A percentile compares a stretch with the other conserved stretches of the same genome.
Conservation (phyloP, 352 stramenopile genomes). For the Phytophthora sp. region DNA sequence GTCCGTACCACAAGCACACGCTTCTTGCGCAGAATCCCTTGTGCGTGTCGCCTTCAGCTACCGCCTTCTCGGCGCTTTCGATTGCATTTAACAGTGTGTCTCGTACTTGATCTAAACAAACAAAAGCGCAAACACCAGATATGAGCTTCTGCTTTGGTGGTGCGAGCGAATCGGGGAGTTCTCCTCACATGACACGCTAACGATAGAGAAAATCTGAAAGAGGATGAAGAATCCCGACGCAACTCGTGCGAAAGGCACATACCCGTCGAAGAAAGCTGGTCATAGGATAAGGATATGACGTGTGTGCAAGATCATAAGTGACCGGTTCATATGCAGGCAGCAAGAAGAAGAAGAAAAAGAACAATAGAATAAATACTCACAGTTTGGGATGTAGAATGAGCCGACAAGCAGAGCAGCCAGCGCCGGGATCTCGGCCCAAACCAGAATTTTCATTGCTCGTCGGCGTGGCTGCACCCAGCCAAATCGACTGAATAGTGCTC, state of each 20-base stretch:
- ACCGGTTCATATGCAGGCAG: too few species aligned
- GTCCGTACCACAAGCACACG: slow-evolving; percentile 29
- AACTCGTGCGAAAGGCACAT: slow-evolving; percentile 59
- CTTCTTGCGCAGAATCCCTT: slow-evolving; percentile 9
- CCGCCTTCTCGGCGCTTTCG: slow-evolving; percentile 41
- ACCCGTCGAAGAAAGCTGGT: slow-evolving; percentile 71
- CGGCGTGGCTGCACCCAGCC: slow-evolving; percentile 30
- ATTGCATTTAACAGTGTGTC: slow-evolving; percentile 63
- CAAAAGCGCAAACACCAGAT: too few species aligned
- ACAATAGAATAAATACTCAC: slow-evolving; percentile 45
- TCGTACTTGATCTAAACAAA: slow-evolving; percentile 57
- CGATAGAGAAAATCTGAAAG: slow-evolving; percentile 82
- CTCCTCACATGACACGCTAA: slow-evolving; percentile 77
- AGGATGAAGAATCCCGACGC: slow-evolving; percentile 77
- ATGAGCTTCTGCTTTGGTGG: not conserved
- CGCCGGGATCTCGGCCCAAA: slow-evolving; percentile 51
- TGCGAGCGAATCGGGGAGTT: slow-evolving; percentile 8
- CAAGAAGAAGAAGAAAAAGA: too few species aligned
- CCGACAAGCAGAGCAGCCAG: slow-evolving; percentile 61
- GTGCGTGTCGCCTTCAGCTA: slow-evolving; percentile 6
- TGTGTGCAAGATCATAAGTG: not conserved
- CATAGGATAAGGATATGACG: not conserved
- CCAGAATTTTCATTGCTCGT: slow-evolving; percentile 39
- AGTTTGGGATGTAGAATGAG: slow-evolving; percentile 77
- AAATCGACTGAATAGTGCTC: slow-evolving; percentile 56